A percentile compares a stretch with the other conserved stretches of the same genome.
phyloP scores from a whole-genome alignment of 2,329 filamentous ascomycete genomes.

The Paraconiothyrium sp. region DNA sequence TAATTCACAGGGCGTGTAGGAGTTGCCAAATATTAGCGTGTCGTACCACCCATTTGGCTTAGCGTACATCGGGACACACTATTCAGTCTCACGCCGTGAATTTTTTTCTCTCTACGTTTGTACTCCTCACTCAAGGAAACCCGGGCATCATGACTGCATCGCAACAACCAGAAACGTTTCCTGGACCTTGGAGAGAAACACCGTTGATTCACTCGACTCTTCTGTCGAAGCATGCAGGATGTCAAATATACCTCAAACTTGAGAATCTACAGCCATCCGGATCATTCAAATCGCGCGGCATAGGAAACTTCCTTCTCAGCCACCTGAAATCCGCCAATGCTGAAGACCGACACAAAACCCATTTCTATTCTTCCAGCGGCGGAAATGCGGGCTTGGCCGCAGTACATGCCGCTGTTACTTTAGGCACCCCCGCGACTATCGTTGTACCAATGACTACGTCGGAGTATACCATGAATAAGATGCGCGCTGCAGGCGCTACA shows the following conservation, averaged over 20 bases:
- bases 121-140: neutral
- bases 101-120: neutral
- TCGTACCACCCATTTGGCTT: neutral
- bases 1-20: neutral
- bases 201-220: slow-evolving; percentile 71
- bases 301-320: slow-evolving; percentile 73
- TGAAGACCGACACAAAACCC: slow-evolving; percentile 46
- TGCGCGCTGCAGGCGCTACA: slow-evolving; percentile 70
- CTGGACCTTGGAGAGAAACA: slow-evolving; percentile 71
- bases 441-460: slow-evolving; percentile 73
- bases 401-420: slow-evolving; percentile 71
- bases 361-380: slow-evolving; percentile 80
- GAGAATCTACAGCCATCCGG: slow-evolving; percentile 83
- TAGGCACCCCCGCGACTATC: slow-evolving; percentile 73
- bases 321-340: slow-evolving; percentile 42
- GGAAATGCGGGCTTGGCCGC: slow-evolving; percentile 86
- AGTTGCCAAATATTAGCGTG: neutral
- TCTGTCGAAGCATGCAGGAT: slow-evolving; percentile 74
- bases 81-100: neutral
- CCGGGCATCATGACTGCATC: neutral
- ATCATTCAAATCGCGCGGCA: slow-evolving; percentile 80
- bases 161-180: neutral
- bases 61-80: neutral
- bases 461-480: slow-evolving; percentile 73
- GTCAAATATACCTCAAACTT: slow-evolving; percentile 81